Base-by-base conservation (phyloP, 805 yeast species). In the Candida andamanensis region DNA sequence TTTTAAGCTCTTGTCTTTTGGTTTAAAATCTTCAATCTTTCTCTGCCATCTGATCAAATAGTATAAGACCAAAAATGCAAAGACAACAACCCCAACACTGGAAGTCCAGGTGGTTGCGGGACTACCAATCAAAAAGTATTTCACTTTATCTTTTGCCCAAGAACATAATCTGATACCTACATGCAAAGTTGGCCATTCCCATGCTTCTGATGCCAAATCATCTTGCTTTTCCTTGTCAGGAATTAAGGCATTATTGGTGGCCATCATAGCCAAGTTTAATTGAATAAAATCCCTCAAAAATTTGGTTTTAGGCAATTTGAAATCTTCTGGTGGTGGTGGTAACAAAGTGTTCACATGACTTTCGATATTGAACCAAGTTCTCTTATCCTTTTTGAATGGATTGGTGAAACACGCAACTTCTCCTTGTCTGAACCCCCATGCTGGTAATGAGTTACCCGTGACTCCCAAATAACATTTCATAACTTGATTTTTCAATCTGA, bases 371-470 rank as follows among this genome's bases (percentile, higher is more conserved):
- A 92, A 84, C 90, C 92, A 84, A 13, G 89, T 82, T 48, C 90
- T 68, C 64, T 83, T 84, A 52, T 84, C 95, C 57, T 83, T 78
- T 27, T 52, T 63, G 56, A 78, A 82, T 22, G 86, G 78, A 40
- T 67, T 58, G 44, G 72, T 76, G 54, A 67, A 58, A 63, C 99
- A 92, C 2, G 79, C 80, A 42, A 92, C 90, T 65, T 92, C 99
- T 41, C 95, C 95, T 67, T 92, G 99, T 54, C 86, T 76, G 74
- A 90, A 92, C 14, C 98, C 99, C 99, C 99, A 92, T 12, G 77
- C 78, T 13, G 99, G 99, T 52, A 89, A 78, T 15, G 75, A 55
- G 44, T 67, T 62, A 27, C 96, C 97, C 8, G 92, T 72, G 10
- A 90, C 84, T 44, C 89, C 84, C 51, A 92, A 64, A 56, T 87